phyloP scores from a whole-genome alignment of 2,329 filamentous ascomycete genomes.

The Endoconidiophora polonica region DNA sequence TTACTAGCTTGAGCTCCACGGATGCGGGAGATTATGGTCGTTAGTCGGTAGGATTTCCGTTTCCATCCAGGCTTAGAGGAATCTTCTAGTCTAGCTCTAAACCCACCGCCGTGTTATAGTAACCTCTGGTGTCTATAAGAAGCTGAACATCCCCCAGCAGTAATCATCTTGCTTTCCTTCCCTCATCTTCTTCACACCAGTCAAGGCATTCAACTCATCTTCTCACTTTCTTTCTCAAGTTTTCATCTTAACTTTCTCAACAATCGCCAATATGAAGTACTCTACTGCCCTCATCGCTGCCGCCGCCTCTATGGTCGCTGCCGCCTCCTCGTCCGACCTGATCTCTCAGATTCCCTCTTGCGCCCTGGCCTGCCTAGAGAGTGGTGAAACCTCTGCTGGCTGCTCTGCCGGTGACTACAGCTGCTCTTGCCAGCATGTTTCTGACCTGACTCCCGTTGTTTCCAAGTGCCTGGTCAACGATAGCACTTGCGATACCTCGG shows the following conservation, averaged over 20 bases:
- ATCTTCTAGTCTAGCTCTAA: no score
- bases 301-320: slow-evolving; percentile 7
- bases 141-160: no score
- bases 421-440: slow-evolving; percentile 12
- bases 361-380: slow-evolving; percentile 11
- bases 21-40: no score
- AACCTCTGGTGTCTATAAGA: no score
- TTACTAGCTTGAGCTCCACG: no score
- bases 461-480: slow-evolving; percentile 8
- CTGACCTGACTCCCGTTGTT: slow-evolving; percentile 4
- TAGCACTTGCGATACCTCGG: slow-evolving; percentile 20
- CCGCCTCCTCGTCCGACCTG: slow-evolving; percentile 10
- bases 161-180: no score
- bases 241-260: neutral
- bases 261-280: slow-evolving; percentile 12
- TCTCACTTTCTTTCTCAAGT: neutral
- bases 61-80: no score
- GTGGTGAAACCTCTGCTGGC: slow-evolving; percentile 6
- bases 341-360: slow-evolving; percentile 11
- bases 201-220: neutral
- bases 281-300: slow-evolving; percentile 1
- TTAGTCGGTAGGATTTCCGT: no score
- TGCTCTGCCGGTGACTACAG: slow-evolving; percentile 9
- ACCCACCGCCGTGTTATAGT: no score
- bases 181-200: neutral